Evolutionary conservation across 495 filamentous ascomycete genomes (phyloP).

Genomic region (Aspergillus biplanus): DNA sequence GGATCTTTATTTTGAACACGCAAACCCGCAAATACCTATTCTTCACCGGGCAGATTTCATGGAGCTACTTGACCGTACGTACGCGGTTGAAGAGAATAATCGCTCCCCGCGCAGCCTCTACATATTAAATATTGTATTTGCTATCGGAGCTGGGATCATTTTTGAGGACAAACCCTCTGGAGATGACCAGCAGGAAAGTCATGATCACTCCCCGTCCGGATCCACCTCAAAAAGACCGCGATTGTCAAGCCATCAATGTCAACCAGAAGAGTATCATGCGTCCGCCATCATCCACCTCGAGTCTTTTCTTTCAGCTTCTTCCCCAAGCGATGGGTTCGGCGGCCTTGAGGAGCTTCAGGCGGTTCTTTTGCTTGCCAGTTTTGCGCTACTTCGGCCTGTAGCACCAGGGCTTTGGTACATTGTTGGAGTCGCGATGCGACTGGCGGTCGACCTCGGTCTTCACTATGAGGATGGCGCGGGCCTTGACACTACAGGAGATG

Average conservation of each 20-base stretch:
- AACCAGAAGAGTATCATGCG: slow-evolving; percentile 95
- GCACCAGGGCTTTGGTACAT: slow-evolving; percentile 97
- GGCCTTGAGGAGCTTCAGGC: slow-evolving; percentile 92
- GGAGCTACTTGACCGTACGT: slow-evolving; percentile 79
- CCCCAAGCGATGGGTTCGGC: slow-evolving; percentile 64
- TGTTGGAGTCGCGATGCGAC: slow-evolving; percentile 84
- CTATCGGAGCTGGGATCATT: slow-evolving; percentile 92
- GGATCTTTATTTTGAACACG: slow-evolving; percentile 89
- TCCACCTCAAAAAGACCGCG: slow-evolving; percentile 54
- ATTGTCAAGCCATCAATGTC: slow-evolving; percentile 67
- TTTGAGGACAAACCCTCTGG: slow-evolving; percentile 63
- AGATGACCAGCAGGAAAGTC: slow-evolving; percentile 38
- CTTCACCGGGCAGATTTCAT: slow-evolving; percentile 87
- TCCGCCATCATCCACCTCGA: slow-evolving; percentile 91
- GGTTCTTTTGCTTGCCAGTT: slow-evolving; percentile 85
- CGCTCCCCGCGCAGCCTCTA: slow-evolving; percentile 85
- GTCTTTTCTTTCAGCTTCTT: slow-evolving; percentile 74
- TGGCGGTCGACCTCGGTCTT: slow-evolving; percentile 89
- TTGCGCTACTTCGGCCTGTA: slow-evolving; percentile 87
- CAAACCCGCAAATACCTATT: slow-evolving; percentile 93
- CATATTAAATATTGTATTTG: slow-evolving; percentile 96
- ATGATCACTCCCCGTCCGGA: slow-evolving; percentile 35
- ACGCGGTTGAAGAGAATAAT: slow-evolving; percentile 65
- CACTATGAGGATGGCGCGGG: slow-evolving; percentile 90
- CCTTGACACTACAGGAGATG: slow-evolving; percentile 53